phyloP scores from a whole-genome alignment of 345 rosid genomes.

The Arabidopsis arenosa region DNA sequence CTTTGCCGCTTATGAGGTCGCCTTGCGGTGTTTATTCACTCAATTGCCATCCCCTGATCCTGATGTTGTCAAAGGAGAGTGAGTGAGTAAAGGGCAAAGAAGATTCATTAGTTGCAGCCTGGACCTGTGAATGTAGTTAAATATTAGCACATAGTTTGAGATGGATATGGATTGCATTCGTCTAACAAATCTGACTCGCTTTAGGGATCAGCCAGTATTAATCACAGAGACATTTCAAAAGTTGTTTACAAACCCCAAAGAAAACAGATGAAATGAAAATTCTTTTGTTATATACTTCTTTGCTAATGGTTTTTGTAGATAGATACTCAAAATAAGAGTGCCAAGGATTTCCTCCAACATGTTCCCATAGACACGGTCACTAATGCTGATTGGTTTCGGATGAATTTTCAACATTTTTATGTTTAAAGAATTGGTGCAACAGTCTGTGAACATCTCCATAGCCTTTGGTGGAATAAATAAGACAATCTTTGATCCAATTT shows the following conservation, averaged over 20 bases:
- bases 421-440: conserved; percentile 82
- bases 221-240: neutral
- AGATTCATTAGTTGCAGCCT: conserved; percentile 21
- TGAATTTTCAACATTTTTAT: conserved; percentile 47
- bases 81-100: conserved; percentile 12
- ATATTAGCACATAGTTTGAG: conserved; percentile 6
- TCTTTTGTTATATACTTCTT: conserved; percentile 8
- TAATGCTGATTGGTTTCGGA: conserved; percentile 13
- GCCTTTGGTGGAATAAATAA: conserved; percentile 62
- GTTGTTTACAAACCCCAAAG: neutral
- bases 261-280: conserved; percentile 16
- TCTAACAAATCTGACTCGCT: conserved; percentile 13
- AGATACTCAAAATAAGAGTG: conserved; percentile 24
- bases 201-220: neutral
- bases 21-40: conserved; percentile 78
- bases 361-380: conserved; percentile 14
- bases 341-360: conserved; percentile 14
- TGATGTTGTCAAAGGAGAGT: conserved; percentile 34
- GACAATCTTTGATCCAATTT: conserved; percentile 73
- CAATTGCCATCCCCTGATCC: conserved; percentile 53
- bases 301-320: neutral
- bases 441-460: conserved; percentile 87
- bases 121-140: conserved; percentile 13
- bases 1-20: conserved; percentile 82
- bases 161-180: conserved; percentile 8